Evolutionary conservation across 768 basidiomycete species (phyloP).

Genomic region (Ramaria sp.): DNA sequence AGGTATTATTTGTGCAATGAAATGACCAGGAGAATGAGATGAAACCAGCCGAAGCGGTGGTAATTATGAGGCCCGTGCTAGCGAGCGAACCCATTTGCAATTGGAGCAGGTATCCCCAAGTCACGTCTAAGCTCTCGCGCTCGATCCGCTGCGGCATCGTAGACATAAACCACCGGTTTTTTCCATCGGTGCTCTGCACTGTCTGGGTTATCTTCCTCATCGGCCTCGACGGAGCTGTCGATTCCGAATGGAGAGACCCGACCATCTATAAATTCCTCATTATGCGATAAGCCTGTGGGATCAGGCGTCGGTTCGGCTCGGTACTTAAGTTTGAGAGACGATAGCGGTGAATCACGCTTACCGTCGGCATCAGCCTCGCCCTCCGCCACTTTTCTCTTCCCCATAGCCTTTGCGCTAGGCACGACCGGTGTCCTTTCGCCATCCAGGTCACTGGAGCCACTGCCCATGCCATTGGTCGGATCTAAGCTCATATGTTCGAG

Average conservation of each 20-base stretch:
- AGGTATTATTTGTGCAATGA: neutral
- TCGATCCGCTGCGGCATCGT: constrained; percentile 86
- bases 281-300: neutral
- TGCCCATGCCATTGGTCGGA: neutral
- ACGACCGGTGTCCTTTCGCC: constrained; percentile 25
- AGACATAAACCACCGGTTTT: constrained; percentile 63
- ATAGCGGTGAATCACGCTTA: constrained; percentile 20
- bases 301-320: constrained; percentile 1
- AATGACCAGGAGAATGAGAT: neutral
- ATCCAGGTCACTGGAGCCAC: neutral
- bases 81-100: neutral
- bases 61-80: neutral
- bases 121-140: constrained; percentile 22
- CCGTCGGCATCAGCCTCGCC: constrained; percentile 35
- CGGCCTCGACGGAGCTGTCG: constrained; percentile 30
- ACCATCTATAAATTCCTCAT: constrained; percentile 18
- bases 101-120: constrained; percentile 5
- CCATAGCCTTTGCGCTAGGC: constrained; percentile 82
- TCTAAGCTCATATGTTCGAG: neutral
- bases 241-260: constrained; percentile 14
- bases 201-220: constrained; percentile 29
- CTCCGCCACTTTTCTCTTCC: constrained; percentile 63
- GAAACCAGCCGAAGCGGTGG: neutral
- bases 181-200: constrained; percentile 26
- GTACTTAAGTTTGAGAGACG: neutral